Evolutionary conservation across 148 eudicot species (phyloP).

Genomic region (Rhododendron henanense): DNA sequence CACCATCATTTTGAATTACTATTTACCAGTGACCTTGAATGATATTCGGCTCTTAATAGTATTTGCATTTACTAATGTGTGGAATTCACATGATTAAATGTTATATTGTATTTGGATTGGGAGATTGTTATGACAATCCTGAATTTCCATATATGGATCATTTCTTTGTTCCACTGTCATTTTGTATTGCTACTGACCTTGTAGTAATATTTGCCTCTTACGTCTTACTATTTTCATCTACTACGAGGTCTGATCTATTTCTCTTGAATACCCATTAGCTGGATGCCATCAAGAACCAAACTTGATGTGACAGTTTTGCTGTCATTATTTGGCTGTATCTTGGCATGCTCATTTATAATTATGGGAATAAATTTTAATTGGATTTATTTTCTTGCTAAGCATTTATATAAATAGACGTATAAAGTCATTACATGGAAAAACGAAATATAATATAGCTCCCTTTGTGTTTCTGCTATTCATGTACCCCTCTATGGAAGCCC

Average conservation of each 20-base stretch:
- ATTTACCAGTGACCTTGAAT: neutral
- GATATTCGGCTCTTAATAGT: neutral
- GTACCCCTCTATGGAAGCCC: neutral
- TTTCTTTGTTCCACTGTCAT: neutral
- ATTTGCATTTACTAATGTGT: neutral
- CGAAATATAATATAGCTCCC: neutral
- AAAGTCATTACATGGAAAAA: neutral
- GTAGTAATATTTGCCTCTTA: neutral
- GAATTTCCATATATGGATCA: neutral
- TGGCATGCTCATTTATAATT: neutral
- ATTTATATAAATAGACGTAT: neutral
- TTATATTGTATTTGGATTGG: no score
- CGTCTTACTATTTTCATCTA: neutral
- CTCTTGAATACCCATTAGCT: neutral
- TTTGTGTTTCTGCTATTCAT: neutral
- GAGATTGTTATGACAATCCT: neutral
- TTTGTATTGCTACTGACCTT: neutral
- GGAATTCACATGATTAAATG: neutral
- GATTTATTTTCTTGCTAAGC: neutral
- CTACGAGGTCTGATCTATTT: neutral
- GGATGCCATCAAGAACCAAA: neutral
- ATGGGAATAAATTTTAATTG: neutral
- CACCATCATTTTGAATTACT: neutral
- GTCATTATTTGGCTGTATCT: neutral
- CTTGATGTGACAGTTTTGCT: neutral